A percentile compares a stretch with the other conserved stretches of the same genome.
phyloP scores from a whole-genome alignment of 345 rosid species.

The Bruguiera gymnorhiza region DNA sequence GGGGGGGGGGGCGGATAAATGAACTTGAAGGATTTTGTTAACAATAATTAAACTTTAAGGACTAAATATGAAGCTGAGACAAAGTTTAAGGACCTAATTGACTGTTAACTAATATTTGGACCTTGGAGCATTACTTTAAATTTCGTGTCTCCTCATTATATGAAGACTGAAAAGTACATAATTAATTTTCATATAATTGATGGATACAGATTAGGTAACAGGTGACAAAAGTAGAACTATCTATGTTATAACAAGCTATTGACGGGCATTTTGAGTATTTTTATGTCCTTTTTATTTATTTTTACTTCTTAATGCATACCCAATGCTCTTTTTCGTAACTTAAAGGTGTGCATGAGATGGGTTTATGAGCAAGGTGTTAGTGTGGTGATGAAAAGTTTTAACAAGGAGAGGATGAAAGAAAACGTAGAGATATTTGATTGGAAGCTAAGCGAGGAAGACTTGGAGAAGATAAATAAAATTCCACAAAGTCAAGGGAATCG shows the following conservation, averaged over 20 bases:
- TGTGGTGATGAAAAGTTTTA: conserved; percentile 31
- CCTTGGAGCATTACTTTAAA: too few species aligned
- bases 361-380: conserved; percentile 34
- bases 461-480: conserved; percentile 21
- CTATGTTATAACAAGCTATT: not conserved
- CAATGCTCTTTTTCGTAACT: not conserved
- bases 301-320: not conserved
- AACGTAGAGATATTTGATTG: conserved; percentile 32
- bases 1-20: too few species aligned
- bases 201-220: too few species aligned
- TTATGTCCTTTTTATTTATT: not conserved
- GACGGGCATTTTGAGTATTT: not conserved
- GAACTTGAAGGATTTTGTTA: too few species aligned
- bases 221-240: not conserved
- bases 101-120: too few species aligned
- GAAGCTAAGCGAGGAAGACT: conserved; percentile 25
- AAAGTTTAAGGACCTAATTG: too few species aligned
- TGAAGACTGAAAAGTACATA: too few species aligned
- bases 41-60: too few species aligned
- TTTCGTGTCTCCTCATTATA: too few species aligned
- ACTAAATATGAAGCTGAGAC: too few species aligned
- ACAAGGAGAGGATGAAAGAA: conserved; percentile 28
- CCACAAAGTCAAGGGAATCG: conserved; percentile 16
- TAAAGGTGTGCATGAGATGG: conserved; percentile 38
- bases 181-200: too few species aligned